Conservation (phyloP, 2,329 filamentous ascomycete species). For the Talaromyces sp. region DNA sequence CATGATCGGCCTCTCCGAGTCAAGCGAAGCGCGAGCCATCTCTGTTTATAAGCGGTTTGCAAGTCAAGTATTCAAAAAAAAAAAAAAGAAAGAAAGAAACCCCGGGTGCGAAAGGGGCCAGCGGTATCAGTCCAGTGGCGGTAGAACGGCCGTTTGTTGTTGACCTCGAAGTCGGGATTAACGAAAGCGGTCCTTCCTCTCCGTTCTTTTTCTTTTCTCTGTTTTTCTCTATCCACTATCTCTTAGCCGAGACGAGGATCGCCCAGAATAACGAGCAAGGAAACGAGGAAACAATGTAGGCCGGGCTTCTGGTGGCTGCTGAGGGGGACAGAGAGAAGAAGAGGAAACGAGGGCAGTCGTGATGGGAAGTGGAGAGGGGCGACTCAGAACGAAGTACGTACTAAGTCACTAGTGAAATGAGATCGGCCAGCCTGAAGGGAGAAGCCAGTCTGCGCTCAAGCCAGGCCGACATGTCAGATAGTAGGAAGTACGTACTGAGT, state of each 20-base stretch:
- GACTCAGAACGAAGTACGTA: too few species aligned
- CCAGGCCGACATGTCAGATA: too few species aligned
- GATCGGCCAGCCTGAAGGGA: not conserved
- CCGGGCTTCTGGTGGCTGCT: not conserved
- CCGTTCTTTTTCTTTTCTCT: not conserved
- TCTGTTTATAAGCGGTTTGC: not conserved
- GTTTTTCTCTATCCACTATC: not conserved
- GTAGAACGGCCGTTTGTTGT: not conserved
- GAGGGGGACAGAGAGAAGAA: not conserved
- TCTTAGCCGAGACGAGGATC: not conserved
- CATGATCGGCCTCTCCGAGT: constrained; percentile 53
- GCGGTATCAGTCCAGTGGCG: not conserved
- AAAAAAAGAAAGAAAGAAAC: too few species aligned
- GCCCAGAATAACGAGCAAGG: not conserved
- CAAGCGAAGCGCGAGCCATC: constrained; percentile 42
- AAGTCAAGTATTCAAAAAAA: not conserved
- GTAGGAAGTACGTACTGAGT: too few species aligned
- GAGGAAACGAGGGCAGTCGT: too few species aligned
- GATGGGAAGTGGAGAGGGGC: not conserved
- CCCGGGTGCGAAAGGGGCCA: too few species aligned
- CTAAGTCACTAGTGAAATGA: not conserved
- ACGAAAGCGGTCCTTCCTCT: not conserved
- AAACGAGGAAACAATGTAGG: too few species aligned
- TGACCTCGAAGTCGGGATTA: not conserved
- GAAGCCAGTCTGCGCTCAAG: too few species aligned